These are phyloP conservation scores for Ceratocystis huliohia DNA, from an alignment of 2,329 filamentous ascomycete species.

Conservation along the genomic window DNA sequence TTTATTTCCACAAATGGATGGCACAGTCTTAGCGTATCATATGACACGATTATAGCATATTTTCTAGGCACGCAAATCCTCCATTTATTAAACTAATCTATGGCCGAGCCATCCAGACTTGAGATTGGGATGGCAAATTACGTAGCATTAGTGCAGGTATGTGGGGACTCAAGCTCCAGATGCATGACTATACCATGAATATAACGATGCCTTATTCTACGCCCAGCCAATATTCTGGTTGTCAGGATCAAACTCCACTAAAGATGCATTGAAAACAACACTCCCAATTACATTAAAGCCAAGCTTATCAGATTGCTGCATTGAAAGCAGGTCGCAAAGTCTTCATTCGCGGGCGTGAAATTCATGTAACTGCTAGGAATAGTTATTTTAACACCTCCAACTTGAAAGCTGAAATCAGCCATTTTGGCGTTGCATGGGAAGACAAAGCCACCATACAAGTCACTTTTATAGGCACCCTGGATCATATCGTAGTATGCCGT, in stretches of 20 bases:
- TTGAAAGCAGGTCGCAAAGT: slow-evolving; percentile 47
- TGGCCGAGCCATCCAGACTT: too few relatives aligned
- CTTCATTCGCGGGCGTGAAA: slow-evolving; percentile 36
- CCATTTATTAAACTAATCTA: too few relatives aligned
- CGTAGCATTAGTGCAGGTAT: too few relatives aligned
- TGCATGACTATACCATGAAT: too few relatives aligned
- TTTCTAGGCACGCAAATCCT: too few relatives aligned
- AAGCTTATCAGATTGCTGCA: slow-evolving; percentile 38
- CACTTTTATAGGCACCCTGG: slow-evolving; percentile 31
- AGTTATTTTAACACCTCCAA: slow-evolving; percentile 47
- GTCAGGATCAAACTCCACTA: slow-evolving; percentile 45
- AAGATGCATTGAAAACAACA: slow-evolving; percentile 50
- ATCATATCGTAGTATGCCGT: slow-evolving; percentile 38
- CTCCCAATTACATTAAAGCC: slow-evolving; percentile 51
- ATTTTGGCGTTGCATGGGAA: slow-evolving; percentile 36
- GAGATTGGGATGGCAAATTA: too few relatives aligned
- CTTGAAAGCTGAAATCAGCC: slow-evolving; percentile 41
- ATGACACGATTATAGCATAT: too few relatives aligned
- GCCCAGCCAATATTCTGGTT: slow-evolving; percentile 28
- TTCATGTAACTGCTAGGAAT: slow-evolving; percentile 41
- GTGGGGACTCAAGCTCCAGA: too few relatives aligned
- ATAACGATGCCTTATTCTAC: background rate
- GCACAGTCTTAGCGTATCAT: too few relatives aligned
- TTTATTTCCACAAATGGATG: too few relatives aligned
- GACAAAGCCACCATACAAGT: slow-evolving; percentile 33